phyloP scores from a whole-genome alignment of 805 yeast genomes.

The Lipomyces lipofer region DNA sequence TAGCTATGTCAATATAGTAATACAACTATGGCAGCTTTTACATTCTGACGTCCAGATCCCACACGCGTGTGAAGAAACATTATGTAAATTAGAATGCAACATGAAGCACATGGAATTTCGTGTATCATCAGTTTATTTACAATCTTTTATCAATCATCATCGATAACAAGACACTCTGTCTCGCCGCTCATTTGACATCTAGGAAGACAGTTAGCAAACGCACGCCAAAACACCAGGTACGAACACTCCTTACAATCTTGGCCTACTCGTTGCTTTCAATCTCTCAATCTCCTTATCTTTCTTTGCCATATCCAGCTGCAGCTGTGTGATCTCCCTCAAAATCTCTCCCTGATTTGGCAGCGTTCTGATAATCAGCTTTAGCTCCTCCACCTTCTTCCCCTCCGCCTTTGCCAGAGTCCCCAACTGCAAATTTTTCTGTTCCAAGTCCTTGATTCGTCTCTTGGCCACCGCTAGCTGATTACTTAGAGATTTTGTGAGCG shows the following conservation, averaged over 20 bases:
- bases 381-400: constrained; percentile 13
- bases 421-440: not conserved
- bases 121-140: too few species aligned
- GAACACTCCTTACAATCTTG: too few species aligned
- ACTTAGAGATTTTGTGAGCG: constrained; percentile 5
- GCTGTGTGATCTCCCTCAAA: constrained; percentile 7
- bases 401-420: constrained; percentile 1
- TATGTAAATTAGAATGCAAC: too few species aligned
- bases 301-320: constrained; percentile 14
- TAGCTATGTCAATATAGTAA: too few species aligned
- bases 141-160: too few species aligned
- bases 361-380: constrained; percentile 14
- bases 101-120: too few species aligned
- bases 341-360: constrained; percentile 25
- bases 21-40: too few species aligned
- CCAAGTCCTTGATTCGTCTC: constrained; percentile 8
- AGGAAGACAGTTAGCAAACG: not conserved
- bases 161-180: too few species aligned
- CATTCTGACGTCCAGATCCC: too few species aligned
- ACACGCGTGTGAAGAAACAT: too few species aligned
- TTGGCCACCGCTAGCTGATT: constrained; percentile 12
- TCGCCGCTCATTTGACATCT: too few species aligned
- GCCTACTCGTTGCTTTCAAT: constrained; percentile 3
- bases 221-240: not conserved
- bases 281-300: constrained; percentile 18